A percentile compares a stretch with the other conserved stretches of the same genome.
These are phyloP conservation scores for Raffaelea deltoideospora DNA, from an alignment of 2,329 filamentous ascomycete species.

Conservation along the genomic window DNA sequence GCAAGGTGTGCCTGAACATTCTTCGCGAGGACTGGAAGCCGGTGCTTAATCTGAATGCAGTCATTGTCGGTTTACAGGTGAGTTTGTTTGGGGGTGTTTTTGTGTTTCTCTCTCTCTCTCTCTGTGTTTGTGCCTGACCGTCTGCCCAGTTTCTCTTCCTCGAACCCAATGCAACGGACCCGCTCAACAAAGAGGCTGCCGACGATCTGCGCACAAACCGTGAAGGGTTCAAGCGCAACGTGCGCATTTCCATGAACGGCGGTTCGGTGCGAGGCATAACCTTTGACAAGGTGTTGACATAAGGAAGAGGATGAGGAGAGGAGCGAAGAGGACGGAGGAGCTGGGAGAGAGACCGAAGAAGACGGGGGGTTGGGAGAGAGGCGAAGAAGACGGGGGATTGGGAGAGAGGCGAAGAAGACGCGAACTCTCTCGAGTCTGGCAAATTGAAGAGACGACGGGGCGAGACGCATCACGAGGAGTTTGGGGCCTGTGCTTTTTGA, in stretches of 20 bases:
- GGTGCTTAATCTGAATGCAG: slow-evolving; percentile 88
- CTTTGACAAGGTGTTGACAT: slow-evolving; percentile 68
- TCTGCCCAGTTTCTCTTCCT: slow-evolving; percentile 66
- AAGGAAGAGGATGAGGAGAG: not conserved
- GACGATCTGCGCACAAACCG: slow-evolving; percentile 77
- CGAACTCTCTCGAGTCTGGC: too few species aligned
- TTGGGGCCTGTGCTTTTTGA: slow-evolving; percentile 1
- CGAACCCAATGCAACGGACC: slow-evolving; percentile 91
- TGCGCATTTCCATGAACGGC: slow-evolving; percentile 69
- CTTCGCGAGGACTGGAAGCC: slow-evolving; percentile 98
- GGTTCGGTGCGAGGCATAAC: slow-evolving; percentile 55
- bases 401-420: too few species aligned
- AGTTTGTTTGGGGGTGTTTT: too few species aligned
- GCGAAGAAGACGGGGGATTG: too few species aligned
- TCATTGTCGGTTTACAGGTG: slow-evolving; percentile 90
- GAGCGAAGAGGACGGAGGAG: not conserved
- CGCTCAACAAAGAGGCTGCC: slow-evolving; percentile 95
- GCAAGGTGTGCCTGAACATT: slow-evolving; percentile 97
- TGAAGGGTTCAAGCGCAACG: slow-evolving; percentile 84
- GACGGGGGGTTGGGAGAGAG: not conserved
- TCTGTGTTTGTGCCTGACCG: not conserved
- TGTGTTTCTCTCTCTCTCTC: slow-evolving; percentile 19
- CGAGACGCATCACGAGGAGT: slow-evolving; percentile 3
- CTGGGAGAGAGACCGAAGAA: not conserved
- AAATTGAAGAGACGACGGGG: too few species aligned